Conservation (phyloP, 768 basidiomycete genomes). For the Lactarius indigo region DNA sequence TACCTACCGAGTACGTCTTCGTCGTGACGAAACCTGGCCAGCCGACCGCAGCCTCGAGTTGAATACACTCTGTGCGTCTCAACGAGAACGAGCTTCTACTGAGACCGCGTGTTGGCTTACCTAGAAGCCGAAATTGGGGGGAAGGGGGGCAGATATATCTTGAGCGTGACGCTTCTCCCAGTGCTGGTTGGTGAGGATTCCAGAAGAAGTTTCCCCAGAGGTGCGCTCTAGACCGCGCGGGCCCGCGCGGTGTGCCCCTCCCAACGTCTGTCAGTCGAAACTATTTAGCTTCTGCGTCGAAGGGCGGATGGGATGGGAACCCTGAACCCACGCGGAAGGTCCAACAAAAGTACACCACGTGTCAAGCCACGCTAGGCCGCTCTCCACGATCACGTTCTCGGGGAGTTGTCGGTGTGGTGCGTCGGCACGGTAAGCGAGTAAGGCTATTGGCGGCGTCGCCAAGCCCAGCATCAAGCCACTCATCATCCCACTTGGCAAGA, state of each 20-base stretch:
- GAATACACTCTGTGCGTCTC: conserved; percentile 1
- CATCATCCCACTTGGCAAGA: background rate
- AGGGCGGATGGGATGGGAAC: conserved; percentile 4
- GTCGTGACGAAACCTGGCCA: conserved; percentile 23
- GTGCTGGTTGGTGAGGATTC: conserved; percentile 12
- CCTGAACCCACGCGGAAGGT: conserved; percentile 24
- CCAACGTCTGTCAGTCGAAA: background rate
- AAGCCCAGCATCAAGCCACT: background rate
- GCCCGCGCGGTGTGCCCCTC: conserved; percentile 24
- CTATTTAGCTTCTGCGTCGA: background rate
- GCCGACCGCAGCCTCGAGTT: conserved; percentile 18
- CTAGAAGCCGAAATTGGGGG: conserved; percentile 27
- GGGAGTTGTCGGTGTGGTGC: background rate
- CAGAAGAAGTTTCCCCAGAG: conserved; percentile 17
- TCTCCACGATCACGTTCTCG: conserved; percentile 1
- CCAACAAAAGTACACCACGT: conserved; percentile 26
- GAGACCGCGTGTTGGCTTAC: conserved; percentile 1
- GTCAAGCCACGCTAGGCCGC: conserved; percentile 13
- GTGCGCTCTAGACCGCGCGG: conserved; percentile 16
- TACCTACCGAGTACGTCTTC: conserved; percentile 11
- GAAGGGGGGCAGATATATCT: conserved; percentile 25
- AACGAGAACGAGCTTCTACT: background rate
- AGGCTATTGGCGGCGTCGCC: background rate
- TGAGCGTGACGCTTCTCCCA: conserved; percentile 21
- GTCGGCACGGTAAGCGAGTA: background rate